Conservation (phyloP, 495 filamentous ascomycete genomes). For the Barbatosphaeria neglecta region DNA sequence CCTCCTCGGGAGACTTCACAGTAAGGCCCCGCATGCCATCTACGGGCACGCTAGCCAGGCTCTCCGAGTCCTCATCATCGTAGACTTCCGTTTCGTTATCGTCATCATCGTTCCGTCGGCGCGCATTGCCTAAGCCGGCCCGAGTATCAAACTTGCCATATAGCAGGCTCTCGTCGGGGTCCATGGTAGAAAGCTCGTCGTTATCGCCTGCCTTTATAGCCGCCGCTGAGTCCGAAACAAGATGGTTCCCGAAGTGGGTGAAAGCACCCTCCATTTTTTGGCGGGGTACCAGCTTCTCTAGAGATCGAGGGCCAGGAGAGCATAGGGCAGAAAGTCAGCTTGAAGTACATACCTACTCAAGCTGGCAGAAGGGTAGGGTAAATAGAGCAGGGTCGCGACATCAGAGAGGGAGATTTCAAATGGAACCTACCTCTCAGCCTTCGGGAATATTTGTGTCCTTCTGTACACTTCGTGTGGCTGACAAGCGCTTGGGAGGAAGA, state of each 20-base stretch:
- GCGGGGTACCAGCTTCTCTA: not conserved
- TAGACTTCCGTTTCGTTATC: conserved; percentile 83
- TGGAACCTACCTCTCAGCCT: not conserved
- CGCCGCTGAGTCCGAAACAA: conserved; percentile 59
- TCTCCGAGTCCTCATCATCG: conserved; percentile 87
- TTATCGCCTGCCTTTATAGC: conserved; percentile 56
- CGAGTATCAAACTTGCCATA: conserved; percentile 53
- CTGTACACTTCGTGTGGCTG: too few species aligned
- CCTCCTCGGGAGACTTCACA: conserved; percentile 56
- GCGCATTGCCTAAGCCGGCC: conserved; percentile 26
- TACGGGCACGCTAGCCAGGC: conserved; percentile 73
- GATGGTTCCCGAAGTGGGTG: conserved; percentile 73
- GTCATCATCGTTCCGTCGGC: conserved; percentile 61
- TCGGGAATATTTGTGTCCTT: not conserved
- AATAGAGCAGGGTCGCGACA: not conserved
- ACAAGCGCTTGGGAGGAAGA: not conserved
- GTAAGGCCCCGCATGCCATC: conserved; percentile 61
- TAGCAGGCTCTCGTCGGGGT: conserved; percentile 66
- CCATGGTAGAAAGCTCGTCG: conserved; percentile 54
- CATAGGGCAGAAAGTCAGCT: not conserved
- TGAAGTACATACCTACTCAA: too few species aligned
- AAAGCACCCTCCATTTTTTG: conserved; percentile 72
- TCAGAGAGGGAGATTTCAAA: not conserved
- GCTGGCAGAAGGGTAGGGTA: not conserved
- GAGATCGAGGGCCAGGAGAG: not conserved